Evolutionary conservation across 78 protist species (phyloP).

Genomic region (Planoprotostelium fungivorum): DNA sequence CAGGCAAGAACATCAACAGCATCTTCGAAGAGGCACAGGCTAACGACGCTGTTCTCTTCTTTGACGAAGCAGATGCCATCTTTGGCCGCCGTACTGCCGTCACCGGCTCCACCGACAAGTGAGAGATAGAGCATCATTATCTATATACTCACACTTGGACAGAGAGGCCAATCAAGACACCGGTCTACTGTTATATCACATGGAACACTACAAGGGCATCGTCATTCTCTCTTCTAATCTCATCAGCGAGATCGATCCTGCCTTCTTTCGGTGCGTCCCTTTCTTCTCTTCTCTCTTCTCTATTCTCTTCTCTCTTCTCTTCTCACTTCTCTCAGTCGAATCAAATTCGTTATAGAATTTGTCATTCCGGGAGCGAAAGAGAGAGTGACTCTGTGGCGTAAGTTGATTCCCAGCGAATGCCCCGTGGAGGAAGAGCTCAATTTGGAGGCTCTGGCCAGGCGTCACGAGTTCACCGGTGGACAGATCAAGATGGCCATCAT

Average conservation of each 20-base stretch:
- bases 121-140: neutral
- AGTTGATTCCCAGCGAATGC: neutral
- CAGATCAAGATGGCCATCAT: neutral
- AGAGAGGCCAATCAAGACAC: conserved; percentile 11
- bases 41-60: conserved; percentile 44
- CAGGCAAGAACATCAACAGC: conserved; percentile 28
- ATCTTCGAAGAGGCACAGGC: conserved; percentile 39
- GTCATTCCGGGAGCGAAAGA: neutral
- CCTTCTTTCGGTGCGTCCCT: conserved; percentile 10
- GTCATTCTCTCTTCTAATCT: conserved; percentile 24
- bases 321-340: neutral
- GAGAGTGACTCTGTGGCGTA: neutral
- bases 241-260: conserved; percentile 12
- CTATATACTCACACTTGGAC: too few species aligned
- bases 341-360: neutral
- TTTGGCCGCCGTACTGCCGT: conserved; percentile 11
- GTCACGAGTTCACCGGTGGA: neutral
- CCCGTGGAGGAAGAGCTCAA: neutral
- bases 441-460: neutral
- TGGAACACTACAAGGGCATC: conserved; percentile 47
- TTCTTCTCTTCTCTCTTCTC: neutral
- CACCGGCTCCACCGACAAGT: neutral
- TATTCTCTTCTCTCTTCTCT: neutral
- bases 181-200: conserved; percentile 37
- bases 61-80: conserved; percentile 56